These are phyloP conservation scores for Haematococcus lacustris DNA, from an alignment of 139 green algal genomes.

Conservation along the genomic window DNA sequence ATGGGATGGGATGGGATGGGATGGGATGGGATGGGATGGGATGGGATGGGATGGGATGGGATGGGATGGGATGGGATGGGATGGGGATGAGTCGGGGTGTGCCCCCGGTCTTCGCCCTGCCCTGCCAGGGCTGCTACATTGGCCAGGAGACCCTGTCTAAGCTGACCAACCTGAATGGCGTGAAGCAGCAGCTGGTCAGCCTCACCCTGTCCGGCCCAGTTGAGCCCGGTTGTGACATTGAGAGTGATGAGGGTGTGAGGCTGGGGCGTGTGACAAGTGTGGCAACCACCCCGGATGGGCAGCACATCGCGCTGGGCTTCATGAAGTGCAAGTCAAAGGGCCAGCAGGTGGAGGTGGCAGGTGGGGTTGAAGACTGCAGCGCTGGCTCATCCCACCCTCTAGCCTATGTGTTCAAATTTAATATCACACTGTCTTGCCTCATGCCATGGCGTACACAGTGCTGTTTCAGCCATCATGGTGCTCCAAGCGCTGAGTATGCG, in stretches of 20 bases:
- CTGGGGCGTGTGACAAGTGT: slow-evolving; percentile 37
- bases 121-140: slow-evolving; percentile 41
- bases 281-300: slow-evolving; percentile 12
- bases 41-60: too few species aligned
- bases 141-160: slow-evolving; percentile 70
- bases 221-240: slow-evolving; percentile 15
- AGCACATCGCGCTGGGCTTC: slow-evolving; percentile 51
- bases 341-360: slow-evolving; percentile 30
- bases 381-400: neutral
- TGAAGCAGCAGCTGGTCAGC: slow-evolving; percentile 65
- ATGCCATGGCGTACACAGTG: neutral
- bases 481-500: neutral
- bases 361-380: slow-evolving; percentile 11
- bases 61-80: too few species aligned
- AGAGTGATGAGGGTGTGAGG: neutral
- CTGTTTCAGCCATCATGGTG: neutral
- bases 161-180: slow-evolving; percentile 45
- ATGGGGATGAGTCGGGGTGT: neutral
- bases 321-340: slow-evolving; percentile 34
- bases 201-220: slow-evolving; percentile 45
- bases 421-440: neutral
- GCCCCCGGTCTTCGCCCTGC: too few species aligned
- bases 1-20: neutral
- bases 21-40: too few species aligned
- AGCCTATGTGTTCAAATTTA: neutral